phyloP scores from a whole-genome alignment of 2,329 filamentous ascomycete genomes.

The Penicillium concentricum region DNA sequence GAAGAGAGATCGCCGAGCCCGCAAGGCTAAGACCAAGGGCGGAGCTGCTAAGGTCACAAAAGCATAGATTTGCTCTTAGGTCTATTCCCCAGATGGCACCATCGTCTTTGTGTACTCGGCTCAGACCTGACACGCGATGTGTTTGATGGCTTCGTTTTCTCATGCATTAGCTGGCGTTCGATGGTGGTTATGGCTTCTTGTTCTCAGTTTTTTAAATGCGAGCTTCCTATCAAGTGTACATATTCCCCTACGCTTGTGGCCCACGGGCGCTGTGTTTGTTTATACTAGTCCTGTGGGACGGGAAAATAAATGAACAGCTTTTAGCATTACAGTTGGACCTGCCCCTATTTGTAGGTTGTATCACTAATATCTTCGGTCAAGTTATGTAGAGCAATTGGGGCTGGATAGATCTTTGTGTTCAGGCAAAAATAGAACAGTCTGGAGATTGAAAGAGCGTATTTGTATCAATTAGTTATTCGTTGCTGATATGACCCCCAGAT shows the following conservation, averaged over 20 bases:
- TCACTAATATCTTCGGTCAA: neutral
- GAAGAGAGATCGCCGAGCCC: constrained; percentile 80
- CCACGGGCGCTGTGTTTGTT: constrained; percentile 5
- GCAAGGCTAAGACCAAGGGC: constrained; percentile 57
- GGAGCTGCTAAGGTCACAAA: constrained; percentile 34
- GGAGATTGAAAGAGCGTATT: neutral
- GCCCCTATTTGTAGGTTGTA: neutral
- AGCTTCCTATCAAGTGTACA: constrained; percentile 19
- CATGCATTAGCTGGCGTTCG: constrained; percentile 30
- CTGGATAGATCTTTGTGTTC: too few relatives aligned
- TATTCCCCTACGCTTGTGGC: constrained; percentile 12
- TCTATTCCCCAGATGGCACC: constrained; percentile 3
- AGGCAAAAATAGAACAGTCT: neutral
- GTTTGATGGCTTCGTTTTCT: constrained; percentile 10
- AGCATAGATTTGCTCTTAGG: constrained; percentile 21
- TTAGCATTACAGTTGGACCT: neutral
- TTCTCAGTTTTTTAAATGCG: constrained; percentile 6
- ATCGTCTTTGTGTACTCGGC: neutral
- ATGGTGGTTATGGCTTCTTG: constrained; percentile 11
- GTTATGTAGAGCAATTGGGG: neutral
- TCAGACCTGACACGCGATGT: neutral
- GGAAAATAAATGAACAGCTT: constrained; percentile 3
- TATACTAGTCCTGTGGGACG: neutral
- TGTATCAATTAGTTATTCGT: constrained; percentile 6
- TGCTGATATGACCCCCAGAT: neutral